Conservation (phyloP, 305 asterid species). For the Fraxinus platypoda region DNA sequence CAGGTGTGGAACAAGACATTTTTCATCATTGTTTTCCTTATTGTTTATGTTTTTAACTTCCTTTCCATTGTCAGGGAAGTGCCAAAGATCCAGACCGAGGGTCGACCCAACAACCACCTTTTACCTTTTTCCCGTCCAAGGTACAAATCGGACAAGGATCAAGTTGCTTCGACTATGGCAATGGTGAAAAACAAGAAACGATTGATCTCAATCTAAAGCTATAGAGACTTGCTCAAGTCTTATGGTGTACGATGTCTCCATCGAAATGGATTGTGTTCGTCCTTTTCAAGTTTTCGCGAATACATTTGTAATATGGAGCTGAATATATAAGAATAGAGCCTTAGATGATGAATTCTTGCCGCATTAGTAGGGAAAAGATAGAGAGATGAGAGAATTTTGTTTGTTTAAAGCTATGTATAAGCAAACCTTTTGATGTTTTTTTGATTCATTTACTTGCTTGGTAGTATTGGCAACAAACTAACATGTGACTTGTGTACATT, state of each 20-base stretch:
- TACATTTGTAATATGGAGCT: not conserved
- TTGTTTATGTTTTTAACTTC: not conserved
- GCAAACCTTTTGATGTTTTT: constrained; percentile 13
- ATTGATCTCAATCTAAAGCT: constrained; percentile 81
- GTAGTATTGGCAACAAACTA: not conserved
- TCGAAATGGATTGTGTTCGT: not conserved
- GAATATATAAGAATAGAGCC: not conserved
- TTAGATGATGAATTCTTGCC: not conserved
- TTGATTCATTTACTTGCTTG: constrained; percentile 1
- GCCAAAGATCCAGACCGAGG: constrained; percentile 26
- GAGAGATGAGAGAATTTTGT: not conserved
- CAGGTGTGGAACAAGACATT: constrained; percentile 36
- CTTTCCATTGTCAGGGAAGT: constrained; percentile 37
- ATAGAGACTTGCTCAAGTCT: constrained; percentile 28
- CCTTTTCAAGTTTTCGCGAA: not conserved
- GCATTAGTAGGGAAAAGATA: not conserved
- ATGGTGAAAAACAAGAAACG: constrained; percentile 40
- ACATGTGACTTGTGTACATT: not conserved
- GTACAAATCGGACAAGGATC: constrained; percentile 31
- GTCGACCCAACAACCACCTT: constrained; percentile 28
- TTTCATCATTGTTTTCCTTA: not conserved
- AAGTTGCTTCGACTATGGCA: constrained; percentile 25
- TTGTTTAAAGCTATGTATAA: constrained; percentile 10
- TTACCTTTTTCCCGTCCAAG: constrained; percentile 62
- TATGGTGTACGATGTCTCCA: not conserved